These are phyloP conservation scores for Candida easanensis DNA, from an alignment of 805 yeast genomes.

Conservation along the genomic window DNA sequence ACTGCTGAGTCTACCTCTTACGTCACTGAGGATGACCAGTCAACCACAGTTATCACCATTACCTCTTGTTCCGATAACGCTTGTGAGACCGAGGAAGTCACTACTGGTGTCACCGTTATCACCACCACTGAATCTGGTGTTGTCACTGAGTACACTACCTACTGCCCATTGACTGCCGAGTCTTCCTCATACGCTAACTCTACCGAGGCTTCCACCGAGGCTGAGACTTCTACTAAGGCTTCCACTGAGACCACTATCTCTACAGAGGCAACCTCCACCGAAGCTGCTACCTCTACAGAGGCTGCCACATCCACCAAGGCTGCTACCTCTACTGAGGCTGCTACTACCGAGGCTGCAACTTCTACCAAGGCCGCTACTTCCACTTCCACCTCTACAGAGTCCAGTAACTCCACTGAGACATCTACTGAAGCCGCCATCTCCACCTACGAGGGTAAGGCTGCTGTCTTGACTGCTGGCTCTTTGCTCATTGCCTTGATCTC, in stretches of 20 bases:
- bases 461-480: not conserved
- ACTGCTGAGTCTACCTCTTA: conserved; percentile 3
- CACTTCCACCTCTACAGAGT: not conserved
- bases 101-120: conserved; percentile 12
- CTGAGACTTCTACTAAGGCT: conserved; percentile 17
- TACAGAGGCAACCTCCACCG: not conserved
- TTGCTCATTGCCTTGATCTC: not conserved
- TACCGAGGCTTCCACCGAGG: not conserved
- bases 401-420: not conserved
- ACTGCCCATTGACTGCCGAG: conserved; percentile 11
- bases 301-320: not conserved
- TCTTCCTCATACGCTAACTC: not conserved
- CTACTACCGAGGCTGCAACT: not conserved
- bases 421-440: not conserved
- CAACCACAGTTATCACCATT: conserved; percentile 6
- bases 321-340: no score
- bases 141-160: conserved; percentile 32
- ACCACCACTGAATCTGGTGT: conserved; percentile 23
- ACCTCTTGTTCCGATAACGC: conserved; percentile 7
- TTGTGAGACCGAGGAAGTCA: conserved; percentile 1
- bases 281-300: not conserved
- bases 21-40: conserved; percentile 2
- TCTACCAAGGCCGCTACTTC: not conserved
- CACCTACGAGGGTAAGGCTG: not conserved
- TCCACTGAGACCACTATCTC: conserved; percentile 9